Evolutionary conservation across 345 rosid genomes (phyloP), one percentile per base, ranked within the genome.

Genomic region (Ceriops tagal): DNA sequence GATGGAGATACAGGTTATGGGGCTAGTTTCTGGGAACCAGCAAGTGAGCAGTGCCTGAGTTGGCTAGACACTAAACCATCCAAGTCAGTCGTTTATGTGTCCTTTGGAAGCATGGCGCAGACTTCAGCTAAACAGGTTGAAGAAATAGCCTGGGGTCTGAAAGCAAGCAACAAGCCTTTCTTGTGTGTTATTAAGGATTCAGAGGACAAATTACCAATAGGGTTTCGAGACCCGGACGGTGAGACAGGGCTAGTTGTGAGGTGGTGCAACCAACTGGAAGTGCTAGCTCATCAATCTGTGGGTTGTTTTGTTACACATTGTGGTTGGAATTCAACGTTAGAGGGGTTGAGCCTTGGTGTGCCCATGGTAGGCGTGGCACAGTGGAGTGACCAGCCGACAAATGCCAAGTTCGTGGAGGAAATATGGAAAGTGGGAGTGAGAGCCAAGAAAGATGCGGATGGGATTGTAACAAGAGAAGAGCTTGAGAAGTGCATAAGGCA

Each of bases 321-420:
- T 61, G 86, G 86, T 35, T 85, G 89, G 86, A 85, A 85, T 71
- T 85, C 86, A 3, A 82, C 75, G 1, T 53, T 80, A 16, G 86
- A 84, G 64, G 85, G 74, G 32, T 2, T 83, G 70, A 78, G 81
- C 73, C 73, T 83, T 1, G 83, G 85, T 5, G 75, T 83, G 65
- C 83, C 84, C 7, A 75, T 83, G 83, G 78, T 83, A 70, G 62
- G 75, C 7, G 37, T 76, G 49, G 77, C 83, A 0, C 77, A 78
- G 55, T 69, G 84, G 77, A 71, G 77, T 35, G 89, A 81, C 69
- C 87, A 85, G 77, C 83, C 83, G 5, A 78, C 76, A 1, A 81
- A 86, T 68, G 83, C 87, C 19, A 78, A 81, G 84, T 76, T 79
- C 37, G 55, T 78, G 58, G 85, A 78, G 71, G 82, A 74, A 0